Evolutionary conservation across 345 rosid species (phyloP).

Genomic region (Conringia planisiliqua): DNA sequence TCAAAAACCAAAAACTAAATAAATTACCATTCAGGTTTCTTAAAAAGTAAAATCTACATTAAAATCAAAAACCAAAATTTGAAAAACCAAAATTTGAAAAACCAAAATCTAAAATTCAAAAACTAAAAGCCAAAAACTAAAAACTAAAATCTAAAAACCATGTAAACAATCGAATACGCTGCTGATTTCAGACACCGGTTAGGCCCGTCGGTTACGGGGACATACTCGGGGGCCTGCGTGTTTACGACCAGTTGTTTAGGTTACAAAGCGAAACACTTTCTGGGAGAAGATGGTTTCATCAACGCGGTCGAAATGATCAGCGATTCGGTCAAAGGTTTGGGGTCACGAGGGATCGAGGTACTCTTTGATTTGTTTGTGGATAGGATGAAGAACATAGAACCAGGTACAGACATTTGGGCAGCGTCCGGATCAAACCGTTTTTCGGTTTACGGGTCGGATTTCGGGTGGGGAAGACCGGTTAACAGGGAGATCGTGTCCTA

Average conservation of each 20-base stretch:
- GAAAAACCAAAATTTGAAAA: no score
- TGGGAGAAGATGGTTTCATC: neutral
- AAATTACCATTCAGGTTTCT: no score
- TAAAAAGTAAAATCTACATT: no score
- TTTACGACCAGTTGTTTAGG: neutral
- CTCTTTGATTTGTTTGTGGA: neutral
- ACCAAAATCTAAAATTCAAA: no score
- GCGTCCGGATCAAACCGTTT: neutral
- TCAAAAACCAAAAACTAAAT: no score
- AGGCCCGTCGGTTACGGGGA: neutral
- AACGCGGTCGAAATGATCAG: neutral
- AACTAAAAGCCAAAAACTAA: no score
- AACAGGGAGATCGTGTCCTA: neutral
- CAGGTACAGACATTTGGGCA: neutral
- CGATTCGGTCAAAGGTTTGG: neutral
- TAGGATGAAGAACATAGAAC: neutral
- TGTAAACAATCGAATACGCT: no score
- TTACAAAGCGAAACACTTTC: neutral
- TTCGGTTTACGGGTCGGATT: neutral
- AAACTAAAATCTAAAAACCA: no score
- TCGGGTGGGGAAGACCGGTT: neutral
- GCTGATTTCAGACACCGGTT: neutral
- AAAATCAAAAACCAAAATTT: no score
- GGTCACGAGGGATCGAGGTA: neutral
- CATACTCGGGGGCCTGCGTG: neutral